phyloP scores from a whole-genome alignment of 108 stramenopile species.

The Asterionellopsis glacialis region DNA sequence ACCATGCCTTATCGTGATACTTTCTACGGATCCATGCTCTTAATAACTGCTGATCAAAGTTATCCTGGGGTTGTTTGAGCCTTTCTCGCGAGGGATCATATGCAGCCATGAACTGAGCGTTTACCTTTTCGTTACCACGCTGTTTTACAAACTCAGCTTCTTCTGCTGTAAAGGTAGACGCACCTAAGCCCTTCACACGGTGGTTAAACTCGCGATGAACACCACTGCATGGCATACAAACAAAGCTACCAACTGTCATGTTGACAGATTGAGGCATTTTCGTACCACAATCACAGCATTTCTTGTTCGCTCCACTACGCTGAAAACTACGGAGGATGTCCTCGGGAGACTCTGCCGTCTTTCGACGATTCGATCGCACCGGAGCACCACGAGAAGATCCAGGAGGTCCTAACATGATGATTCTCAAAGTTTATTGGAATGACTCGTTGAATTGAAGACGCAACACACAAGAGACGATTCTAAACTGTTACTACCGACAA shows the following conservation, averaged over 20 bases:
- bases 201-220: conserved; percentile 77
- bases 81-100: conserved; percentile 45
- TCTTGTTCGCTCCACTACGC: conserved; percentile 62
- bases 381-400: conserved; percentile 25
- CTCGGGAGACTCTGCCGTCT: conserved; percentile 35
- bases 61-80: conserved; percentile 51
- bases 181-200: conserved; percentile 75
- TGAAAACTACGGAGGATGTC: conserved; percentile 42
- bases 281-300: conserved; percentile 69
- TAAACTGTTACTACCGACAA: no score
- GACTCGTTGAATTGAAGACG: no score
- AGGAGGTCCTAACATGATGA: conserved; percentile 34
- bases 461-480: no score
- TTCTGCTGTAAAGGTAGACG: conserved; percentile 70
- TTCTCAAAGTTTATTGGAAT: no score
- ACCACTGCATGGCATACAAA: conserved; percentile 76
- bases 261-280: conserved; percentile 78
- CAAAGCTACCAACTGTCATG: conserved; percentile 63
- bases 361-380: conserved; percentile 23
- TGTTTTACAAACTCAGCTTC: conserved; percentile 45
- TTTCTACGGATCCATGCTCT: conserved; percentile 70
- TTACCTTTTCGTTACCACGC: conserved; percentile 67
- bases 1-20: conserved; percentile 72
- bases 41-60: conserved; percentile 51
- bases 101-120: conserved; percentile 54